Evolutionary conservation across 352 stramenopile species (phyloP), one percentile per base, ranked within the genome.

Genomic region (Aphanomyces astaci): DNA sequence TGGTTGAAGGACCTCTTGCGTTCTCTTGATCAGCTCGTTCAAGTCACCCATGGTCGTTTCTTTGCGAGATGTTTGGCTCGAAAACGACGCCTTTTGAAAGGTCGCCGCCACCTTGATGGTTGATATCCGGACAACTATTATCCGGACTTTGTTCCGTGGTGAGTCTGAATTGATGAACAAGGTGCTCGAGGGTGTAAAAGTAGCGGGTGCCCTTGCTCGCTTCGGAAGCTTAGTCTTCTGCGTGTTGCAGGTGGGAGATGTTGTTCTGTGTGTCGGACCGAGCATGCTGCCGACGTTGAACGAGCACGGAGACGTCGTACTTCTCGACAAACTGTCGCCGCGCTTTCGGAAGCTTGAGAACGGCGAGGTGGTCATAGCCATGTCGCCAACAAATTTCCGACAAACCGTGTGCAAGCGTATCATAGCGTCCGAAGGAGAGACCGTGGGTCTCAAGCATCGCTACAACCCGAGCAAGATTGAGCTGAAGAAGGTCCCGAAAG

Each of bases 211-310:
- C 33, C 62, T 93, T 60, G 77, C 78, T 57, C 86, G 86, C 71
- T 95, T 95, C 71, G 83, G 78, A 10, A 80, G 84, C 51, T 72
- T 82, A 30, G 72, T 80, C 24, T 95, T 79, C 72, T 95, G 86
- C 63, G 69, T 91, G 54, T 64, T 86, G 68, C 80, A 95, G 69
- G 60, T 55, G 24, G 79, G 72, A 1, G 89, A 97, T 67, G 85
- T 86, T 11, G 88, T 94, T 72, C 92, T 94, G 72, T 95, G 86
- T 66, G 83, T 89, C 33, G 89, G 89, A 0, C 89, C 89, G 64
- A 95, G 85, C 52, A 97, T 97, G 89, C 79, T 96, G 33, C 88
- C 88, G 19, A 97, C 89, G 48, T 80, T 96, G 46, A 95, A 95
- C 71, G 87, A 78, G 55, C 78, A 93, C 56, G 88, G 89, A 52